A percentile compares a stretch with the other conserved stretches of the same genome.
phyloP scores from a whole-genome alignment of 2,329 filamentous ascomycete species.

The Nemania diffusa region DNA sequence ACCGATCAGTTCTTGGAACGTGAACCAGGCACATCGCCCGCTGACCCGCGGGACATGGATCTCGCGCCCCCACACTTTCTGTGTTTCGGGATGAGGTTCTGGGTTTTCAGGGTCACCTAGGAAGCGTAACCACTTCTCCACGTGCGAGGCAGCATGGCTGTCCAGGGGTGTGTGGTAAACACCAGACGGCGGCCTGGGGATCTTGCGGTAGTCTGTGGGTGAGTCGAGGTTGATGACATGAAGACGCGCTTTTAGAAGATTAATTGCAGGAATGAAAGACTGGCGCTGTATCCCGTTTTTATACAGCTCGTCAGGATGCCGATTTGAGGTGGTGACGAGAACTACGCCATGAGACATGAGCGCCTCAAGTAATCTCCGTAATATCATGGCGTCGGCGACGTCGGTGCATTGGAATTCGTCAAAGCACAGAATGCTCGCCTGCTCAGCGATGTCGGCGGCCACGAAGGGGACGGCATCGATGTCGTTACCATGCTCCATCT shows the following conservation, averaged over 20 bases:
- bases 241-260: conserved; percentile 84
- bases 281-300: conserved; percentile 97
- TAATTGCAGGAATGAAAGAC: conserved; percentile 94
- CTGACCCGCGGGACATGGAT: conserved; percentile 89
- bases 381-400: conserved; percentile 98
- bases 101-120: conserved; percentile 85
- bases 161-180: conserved; percentile 94
- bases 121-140: conserved; percentile 95
- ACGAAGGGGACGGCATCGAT: conserved; percentile 92
- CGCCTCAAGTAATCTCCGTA: conserved; percentile 84
- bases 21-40: conserved; percentile 89
- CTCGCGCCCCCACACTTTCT: conserved; percentile 91
- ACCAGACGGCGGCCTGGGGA: conserved; percentile 88
- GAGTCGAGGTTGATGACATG: conserved; percentile 95
- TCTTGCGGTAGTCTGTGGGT: conserved; percentile 95
- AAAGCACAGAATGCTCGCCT: conserved; percentile 89
- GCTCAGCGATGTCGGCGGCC: conserved; percentile 90
- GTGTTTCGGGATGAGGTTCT: conserved; percentile 77
- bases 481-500: conserved; percentile 88
- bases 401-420: conserved; percentile 99
- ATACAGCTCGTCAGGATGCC: conserved; percentile 96
- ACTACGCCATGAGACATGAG: conserved; percentile 98
- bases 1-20: conserved; percentile 91
- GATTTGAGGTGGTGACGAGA: conserved; percentile 93
- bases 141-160: conserved; percentile 78